These are phyloP conservation scores for Turritis glabra DNA, from an alignment of 345 rosid genomes.

Conservation along the genomic window DNA sequence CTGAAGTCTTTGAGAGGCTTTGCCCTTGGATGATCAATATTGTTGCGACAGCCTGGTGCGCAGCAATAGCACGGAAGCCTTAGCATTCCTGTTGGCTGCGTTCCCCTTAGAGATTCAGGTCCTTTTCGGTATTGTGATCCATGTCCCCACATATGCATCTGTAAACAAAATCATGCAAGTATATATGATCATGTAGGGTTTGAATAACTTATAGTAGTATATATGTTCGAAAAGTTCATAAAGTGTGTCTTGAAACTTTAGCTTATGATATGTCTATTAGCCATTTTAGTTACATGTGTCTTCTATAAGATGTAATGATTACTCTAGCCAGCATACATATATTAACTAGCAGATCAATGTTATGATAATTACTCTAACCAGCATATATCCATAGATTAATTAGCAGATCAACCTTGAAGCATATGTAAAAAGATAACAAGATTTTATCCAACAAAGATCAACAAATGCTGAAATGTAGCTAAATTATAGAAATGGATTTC, in stretches of 20 bases:
- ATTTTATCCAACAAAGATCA: not conserved
- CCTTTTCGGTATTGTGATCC: slow-evolving; percentile 91
- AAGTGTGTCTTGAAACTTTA: not conserved
- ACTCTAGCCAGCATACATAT: slow-evolving; percentile 16
- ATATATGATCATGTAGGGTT: slow-evolving; percentile 15
- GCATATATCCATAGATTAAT: not conserved
- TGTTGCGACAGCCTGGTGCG: slow-evolving; percentile 67
- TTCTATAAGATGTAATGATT: slow-evolving; percentile 10
- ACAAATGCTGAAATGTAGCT: not conserved
- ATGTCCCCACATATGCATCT: slow-evolving; percentile 98
- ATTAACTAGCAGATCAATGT: not conserved
- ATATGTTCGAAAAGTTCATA: slow-evolving; percentile 6
- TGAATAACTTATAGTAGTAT: not conserved
- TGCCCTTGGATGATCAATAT: slow-evolving; percentile 75
- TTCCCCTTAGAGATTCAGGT: slow-evolving; percentile 73
- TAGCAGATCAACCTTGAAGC: not conserved
- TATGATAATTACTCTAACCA: slow-evolving; percentile 17
- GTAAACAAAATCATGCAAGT: not conserved
- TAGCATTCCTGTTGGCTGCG: slow-evolving; percentile 74
- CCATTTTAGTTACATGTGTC: not conserved
- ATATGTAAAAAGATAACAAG: not conserved
- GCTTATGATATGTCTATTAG: not conserved
- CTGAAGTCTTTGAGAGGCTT: slow-evolving; percentile 79
- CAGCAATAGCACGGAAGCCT: slow-evolving; percentile 81
- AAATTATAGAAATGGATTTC: not conserved